Evolutionary conservation across 2,329 filamentous ascomycete species (phyloP).

Genomic region (Akanthomyces muscarius): DNA sequence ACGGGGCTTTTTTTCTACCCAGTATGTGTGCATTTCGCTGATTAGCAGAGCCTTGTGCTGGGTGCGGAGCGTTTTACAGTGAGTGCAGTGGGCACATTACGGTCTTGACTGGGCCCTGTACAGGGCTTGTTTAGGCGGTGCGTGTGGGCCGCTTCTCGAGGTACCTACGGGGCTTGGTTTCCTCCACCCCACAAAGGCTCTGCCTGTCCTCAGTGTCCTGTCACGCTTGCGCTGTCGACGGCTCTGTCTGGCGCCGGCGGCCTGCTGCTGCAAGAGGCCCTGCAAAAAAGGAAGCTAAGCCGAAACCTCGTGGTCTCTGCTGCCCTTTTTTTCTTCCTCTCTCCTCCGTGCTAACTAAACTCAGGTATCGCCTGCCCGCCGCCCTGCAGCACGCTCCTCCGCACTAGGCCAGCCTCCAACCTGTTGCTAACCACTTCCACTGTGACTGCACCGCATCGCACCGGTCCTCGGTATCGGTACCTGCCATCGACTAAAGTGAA

Average conservation of each 20-base stretch:
- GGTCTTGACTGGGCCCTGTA: too few species aligned
- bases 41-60: too few species aligned
- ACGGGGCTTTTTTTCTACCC: too few species aligned
- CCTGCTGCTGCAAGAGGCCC: not conserved
- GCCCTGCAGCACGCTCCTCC: not conserved
- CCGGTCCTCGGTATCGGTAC: conserved; percentile 1
- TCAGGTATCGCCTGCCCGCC: not conserved
- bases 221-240: too few species aligned
- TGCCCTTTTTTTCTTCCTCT: not conserved
- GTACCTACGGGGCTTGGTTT: not conserved
- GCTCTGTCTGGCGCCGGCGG: not conserved
- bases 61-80: too few species aligned
- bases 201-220: not conserved
- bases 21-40: too few species aligned
- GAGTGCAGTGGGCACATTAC: too few species aligned
- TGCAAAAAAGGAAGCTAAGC: not conserved
- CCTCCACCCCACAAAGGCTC: conserved; percentile 1
- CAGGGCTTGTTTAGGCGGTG: not conserved
- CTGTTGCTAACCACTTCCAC: not conserved
- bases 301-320: not conserved
- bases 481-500: not conserved
- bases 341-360: not conserved
- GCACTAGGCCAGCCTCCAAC: not conserved
- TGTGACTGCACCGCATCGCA: not conserved
- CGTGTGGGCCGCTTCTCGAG: not conserved